Conservation (phyloP, 192 early-diverging fungal species). For the Fimicolochytrium jonesii region DNA sequence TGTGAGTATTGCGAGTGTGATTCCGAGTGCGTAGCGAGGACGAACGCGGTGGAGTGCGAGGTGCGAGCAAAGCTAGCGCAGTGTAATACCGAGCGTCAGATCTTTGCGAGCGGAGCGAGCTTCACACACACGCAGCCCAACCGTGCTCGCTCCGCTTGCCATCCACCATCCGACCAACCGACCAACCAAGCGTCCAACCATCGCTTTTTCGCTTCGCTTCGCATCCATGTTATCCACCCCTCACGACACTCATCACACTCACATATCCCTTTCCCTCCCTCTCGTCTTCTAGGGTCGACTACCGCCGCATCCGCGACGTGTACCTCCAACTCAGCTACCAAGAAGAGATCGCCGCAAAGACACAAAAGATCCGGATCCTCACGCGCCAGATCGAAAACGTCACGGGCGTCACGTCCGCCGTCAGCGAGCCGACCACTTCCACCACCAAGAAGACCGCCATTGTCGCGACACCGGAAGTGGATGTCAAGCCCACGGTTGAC, state of each 20-base stretch:
- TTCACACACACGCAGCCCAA: background rate
- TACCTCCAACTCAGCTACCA: constrained; percentile 35
- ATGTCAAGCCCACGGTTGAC: background rate
- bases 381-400: constrained; percentile 10
- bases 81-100: too few relatives aligned
- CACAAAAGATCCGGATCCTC: constrained; percentile 10
- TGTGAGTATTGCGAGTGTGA: too few relatives aligned
- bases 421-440: too few relatives aligned
- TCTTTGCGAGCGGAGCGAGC: too few relatives aligned
- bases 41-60: too few relatives aligned
- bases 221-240: too few relatives aligned
- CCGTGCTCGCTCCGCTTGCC: background rate
- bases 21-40: too few relatives aligned
- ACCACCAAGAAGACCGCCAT: too few relatives aligned
- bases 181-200: background rate
- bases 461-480: background rate
- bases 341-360: constrained; percentile 14
- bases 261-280: too few relatives aligned
- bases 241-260: too few relatives aligned
- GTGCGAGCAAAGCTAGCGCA: too few relatives aligned
- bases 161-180: background rate
- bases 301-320: constrained; percentile 43
- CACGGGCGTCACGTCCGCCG: background rate
- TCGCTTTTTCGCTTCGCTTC: too few relatives aligned
- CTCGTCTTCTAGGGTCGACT: constrained; percentile 33